Conservation (phyloP, 129 eudicot genomes). For the Pseudognaphalium luteoalbum region DNA sequence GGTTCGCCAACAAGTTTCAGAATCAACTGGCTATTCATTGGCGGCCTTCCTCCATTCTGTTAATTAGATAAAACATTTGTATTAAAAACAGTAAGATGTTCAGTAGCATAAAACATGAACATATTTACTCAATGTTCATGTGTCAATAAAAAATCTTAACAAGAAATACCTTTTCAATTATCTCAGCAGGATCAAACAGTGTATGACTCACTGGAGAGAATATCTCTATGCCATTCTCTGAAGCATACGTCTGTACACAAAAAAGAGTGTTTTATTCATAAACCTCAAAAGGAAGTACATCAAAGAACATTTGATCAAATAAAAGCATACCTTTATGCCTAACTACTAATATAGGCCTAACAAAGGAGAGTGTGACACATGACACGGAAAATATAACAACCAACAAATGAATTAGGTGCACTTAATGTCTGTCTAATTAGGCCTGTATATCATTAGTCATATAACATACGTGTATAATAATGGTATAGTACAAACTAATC, state of each 20-base stretch:
- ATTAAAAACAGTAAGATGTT: background rate
- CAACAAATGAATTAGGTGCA: too few species aligned
- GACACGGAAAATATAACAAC: background rate
- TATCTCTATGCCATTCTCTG: constrained; percentile 58
- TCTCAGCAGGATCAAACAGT: constrained; percentile 79
- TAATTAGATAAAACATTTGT: background rate
- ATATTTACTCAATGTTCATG: background rate
- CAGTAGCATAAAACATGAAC: constrained; percentile 1
- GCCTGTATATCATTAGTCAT: too few species aligned
- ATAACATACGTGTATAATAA: too few species aligned
- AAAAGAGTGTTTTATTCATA: constrained; percentile 1
- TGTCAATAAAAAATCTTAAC: background rate
- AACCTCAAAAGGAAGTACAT: constrained; percentile 9
- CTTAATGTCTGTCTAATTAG: too few species aligned
- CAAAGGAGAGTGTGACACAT: background rate
- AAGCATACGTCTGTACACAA: constrained; percentile 56
- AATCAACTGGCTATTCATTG: constrained; percentile 72
- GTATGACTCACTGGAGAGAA: constrained; percentile 94
- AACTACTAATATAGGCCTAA: too few species aligned
- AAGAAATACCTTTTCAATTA: constrained; percentile 60
- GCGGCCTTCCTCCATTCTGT: constrained; percentile 90
- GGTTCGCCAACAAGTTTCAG: constrained; percentile 82
- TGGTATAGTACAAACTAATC: too few species aligned
- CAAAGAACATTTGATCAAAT: background rate
- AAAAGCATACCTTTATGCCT: background rate